These are phyloP conservation scores for Moricandia arvensis DNA, from an alignment of 345 rosid species.

Conservation along the genomic window DNA sequence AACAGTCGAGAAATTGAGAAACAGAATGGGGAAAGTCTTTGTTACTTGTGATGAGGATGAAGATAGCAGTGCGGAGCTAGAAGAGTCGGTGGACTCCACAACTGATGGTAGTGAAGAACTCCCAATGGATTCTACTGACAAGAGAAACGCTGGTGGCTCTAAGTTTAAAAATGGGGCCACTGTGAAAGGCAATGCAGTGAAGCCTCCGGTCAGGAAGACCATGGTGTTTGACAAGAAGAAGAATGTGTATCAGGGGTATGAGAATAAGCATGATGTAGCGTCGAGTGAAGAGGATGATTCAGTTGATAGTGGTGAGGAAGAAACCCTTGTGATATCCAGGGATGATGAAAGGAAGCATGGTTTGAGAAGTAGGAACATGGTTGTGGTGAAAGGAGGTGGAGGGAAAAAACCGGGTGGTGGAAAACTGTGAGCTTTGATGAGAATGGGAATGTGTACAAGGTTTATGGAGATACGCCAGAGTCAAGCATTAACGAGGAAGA, in stretches of 20 bases:
- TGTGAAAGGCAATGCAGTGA: conserved; percentile 35
- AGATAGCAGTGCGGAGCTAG: conserved; percentile 25
- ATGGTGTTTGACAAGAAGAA: conserved; percentile 59
- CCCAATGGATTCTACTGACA: neutral
- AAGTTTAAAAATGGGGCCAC: conserved; percentile 35
- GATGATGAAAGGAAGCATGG: neutral
- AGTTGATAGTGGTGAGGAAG: conserved; percentile 29
- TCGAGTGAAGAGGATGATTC: conserved; percentile 43
- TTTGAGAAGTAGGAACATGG: conserved; percentile 15
- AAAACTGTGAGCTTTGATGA: conserved; percentile 39
- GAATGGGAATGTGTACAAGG: conserved; percentile 31
- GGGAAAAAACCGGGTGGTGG: conserved; percentile 12
- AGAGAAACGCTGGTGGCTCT: conserved; percentile 18
- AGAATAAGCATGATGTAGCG: conserved; percentile 31
- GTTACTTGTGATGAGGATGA: conserved; percentile 48
- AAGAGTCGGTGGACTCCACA: conserved; percentile 35
- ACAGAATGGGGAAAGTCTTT: conserved; percentile 44
- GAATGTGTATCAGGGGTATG: conserved; percentile 44
- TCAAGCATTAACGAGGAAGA: conserved; percentile 40
- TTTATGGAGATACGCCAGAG: conserved; percentile 43
- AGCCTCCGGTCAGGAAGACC: conserved; percentile 49
- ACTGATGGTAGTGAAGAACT: conserved; percentile 36
- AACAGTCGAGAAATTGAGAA: conserved; percentile 44
- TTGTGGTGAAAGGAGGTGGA: conserved; percentile 28
- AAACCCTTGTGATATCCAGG: conserved; percentile 12